Conservation (phyloP, 768 basidiomycete species). For the Vararia minispora region DNA sequence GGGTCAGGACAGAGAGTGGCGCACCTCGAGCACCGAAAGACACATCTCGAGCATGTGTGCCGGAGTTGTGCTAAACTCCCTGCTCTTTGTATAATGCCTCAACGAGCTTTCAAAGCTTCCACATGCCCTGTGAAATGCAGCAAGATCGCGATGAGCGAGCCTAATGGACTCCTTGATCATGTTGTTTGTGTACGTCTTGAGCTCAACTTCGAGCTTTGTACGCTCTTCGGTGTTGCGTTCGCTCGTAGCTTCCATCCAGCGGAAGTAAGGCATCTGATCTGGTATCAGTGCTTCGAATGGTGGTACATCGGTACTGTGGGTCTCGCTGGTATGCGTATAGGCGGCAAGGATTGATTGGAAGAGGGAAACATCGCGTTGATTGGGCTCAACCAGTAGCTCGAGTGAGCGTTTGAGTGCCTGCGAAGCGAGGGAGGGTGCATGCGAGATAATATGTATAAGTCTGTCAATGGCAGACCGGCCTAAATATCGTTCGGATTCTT, state of each 20-base stretch:
- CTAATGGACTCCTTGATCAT: conserved; percentile 99
- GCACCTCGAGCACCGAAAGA: conserved; percentile 68
- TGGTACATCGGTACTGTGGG: conserved; percentile 30
- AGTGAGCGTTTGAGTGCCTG: conserved; percentile 64
- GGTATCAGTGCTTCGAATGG: conserved; percentile 34
- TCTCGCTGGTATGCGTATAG: no score
- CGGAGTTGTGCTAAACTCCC: conserved; percentile 86
- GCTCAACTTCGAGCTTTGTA: conserved; percentile 82
- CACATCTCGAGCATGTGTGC: conserved; percentile 94
- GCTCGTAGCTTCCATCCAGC: conserved; percentile 61
- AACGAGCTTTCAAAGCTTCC: conserved; percentile 67
- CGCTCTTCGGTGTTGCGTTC: conserved; percentile 62
- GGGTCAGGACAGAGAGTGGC: conserved; percentile 9
- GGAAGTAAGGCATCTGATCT: conserved; percentile 31
- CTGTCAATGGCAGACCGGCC: conserved; percentile 73
- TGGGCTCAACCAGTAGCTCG: conserved; percentile 36
- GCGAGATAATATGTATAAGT: conserved; percentile 52
- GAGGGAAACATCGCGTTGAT: conserved; percentile 57
- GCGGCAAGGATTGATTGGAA: conserved; percentile 39
- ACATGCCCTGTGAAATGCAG: conserved; percentile 58
- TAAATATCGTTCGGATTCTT: conserved; percentile 16
- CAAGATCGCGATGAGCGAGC: conserved; percentile 87
- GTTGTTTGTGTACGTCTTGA: conserved; percentile 91
- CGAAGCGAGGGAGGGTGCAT: conserved; percentile 57
- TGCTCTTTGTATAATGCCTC: conserved; percentile 80